Percentiles rank a stretch among this genome's conserved stretches.
phyloP scores from a whole-genome alignment of 2,329 filamentous ascomycete species.

The Colletotrichum cuscutae region DNA sequence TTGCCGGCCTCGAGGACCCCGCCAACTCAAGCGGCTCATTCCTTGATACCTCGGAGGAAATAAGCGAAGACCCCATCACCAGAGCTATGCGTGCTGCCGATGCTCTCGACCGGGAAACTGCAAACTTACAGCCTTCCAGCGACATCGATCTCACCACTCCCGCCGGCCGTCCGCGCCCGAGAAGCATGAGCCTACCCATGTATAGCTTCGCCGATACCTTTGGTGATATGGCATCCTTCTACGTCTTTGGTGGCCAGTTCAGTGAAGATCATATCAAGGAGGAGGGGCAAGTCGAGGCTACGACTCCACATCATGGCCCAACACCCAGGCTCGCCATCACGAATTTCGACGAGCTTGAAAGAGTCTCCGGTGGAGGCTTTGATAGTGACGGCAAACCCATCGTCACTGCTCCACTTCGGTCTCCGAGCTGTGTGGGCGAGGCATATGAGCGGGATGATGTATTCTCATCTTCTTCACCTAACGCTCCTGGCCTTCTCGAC shows the following conservation, averaged over 20 bases:
- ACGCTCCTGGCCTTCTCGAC: constrained; percentile 34
- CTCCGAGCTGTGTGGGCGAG: constrained; percentile 50
- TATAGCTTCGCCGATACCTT: constrained; percentile 56
- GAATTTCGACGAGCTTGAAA: constrained; percentile 70
- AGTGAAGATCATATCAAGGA: not conserved
- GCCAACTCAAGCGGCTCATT: constrained; percentile 18
- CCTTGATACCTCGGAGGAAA: constrained; percentile 2
- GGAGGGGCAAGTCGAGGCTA: not conserved
- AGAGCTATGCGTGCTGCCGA: constrained; percentile 70
- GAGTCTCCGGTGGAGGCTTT: constrained; percentile 86
- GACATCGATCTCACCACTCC: constrained; percentile 58
- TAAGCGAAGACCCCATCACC: constrained; percentile 59
- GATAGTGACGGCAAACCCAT: constrained; percentile 41
- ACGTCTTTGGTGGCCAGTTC: constrained; percentile 54
- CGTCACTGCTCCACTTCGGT: constrained; percentile 33
- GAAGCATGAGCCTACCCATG: constrained; percentile 62
- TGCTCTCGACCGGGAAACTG: constrained; percentile 65
- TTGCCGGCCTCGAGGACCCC: constrained; percentile 48
- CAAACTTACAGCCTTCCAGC: constrained; percentile 60
- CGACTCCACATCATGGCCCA: not conserved
- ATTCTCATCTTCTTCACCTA: constrained; percentile 31
- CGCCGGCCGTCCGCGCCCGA: constrained; percentile 50
- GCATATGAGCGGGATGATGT: constrained; percentile 38
- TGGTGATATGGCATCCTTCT: constrained; percentile 57
- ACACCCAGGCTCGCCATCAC: constrained; percentile 43